These are phyloP conservation scores for Glycine soja DNA, from an alignment of 306 rosid genomes.

Conservation along the genomic window DNA sequence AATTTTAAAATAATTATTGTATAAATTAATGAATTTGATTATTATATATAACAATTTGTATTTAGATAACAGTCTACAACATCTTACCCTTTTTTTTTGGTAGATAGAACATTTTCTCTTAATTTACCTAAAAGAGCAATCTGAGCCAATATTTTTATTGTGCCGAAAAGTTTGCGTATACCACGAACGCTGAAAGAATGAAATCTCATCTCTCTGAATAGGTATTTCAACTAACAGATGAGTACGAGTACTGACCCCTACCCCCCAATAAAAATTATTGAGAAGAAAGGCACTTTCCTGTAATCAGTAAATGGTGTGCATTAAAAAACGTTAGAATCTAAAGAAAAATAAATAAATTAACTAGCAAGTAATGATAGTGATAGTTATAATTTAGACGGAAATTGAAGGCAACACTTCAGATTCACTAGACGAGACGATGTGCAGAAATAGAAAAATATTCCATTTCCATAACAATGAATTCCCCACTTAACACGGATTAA, in stretches of 20 bases:
- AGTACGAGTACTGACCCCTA: background rate
- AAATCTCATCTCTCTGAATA: constrained; percentile 30
- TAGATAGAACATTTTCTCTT: background rate
- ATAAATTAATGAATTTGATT: too few species aligned
- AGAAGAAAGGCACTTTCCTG: background rate
- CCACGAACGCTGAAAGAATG: background rate
- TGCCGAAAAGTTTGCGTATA: background rate
- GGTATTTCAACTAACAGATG: background rate
- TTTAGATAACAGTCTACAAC: too few species aligned
- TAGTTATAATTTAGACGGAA: background rate
- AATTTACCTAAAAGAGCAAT: background rate
- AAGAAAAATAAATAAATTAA: too few species aligned
- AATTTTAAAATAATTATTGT: too few species aligned
- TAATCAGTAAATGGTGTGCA: background rate
- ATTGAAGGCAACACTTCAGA: too few species aligned
- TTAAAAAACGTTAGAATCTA: background rate
- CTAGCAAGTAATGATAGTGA: background rate
- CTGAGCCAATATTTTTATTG: background rate
- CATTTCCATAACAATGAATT: too few species aligned
- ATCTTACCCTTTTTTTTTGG: too few species aligned
- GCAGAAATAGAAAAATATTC: too few species aligned
- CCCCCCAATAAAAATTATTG: background rate
- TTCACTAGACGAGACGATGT: too few species aligned
- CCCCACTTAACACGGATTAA: too few species aligned
- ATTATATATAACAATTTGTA: too few species aligned